Conservation (phyloP, 352 stramenopile genomes). For the Pythium oligandrum region DNA sequence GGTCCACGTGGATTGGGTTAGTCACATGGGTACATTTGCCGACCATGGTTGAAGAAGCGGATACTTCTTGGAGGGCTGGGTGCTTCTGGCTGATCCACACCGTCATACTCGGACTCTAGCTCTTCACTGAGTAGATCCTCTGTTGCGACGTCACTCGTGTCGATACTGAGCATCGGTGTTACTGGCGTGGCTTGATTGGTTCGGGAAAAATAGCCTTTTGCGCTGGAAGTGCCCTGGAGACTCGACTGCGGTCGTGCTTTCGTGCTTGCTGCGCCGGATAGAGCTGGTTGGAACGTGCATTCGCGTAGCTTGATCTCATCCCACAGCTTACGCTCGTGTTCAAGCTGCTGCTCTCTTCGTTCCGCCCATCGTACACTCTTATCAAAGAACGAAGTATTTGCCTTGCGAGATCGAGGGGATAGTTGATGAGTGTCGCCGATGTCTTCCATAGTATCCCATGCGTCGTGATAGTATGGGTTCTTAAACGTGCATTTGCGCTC, state of each 20-base stretch:
- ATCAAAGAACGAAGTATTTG: constrained; percentile 43
- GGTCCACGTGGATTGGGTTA: no score
- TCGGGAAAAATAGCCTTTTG: constrained; percentile 3
- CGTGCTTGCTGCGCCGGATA: not conserved
- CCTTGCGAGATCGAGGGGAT: not conserved
- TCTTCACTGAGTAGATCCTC: constrained; percentile 3
- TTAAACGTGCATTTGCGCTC: constrained; percentile 44
- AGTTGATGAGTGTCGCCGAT: not conserved
- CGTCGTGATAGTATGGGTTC: constrained; percentile 48
- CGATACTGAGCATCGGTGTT: constrained; percentile 12
- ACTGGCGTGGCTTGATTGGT: constrained; percentile 6
- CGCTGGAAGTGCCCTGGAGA: not conserved
- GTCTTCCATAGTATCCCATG: constrained; percentile 23
- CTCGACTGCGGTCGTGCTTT: not conserved
- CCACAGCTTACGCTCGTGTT: constrained; percentile 28
- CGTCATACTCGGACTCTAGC: not conserved
- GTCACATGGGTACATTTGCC: no score
- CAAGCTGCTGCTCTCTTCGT: constrained; percentile 29
- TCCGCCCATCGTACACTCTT: constrained; percentile 38
- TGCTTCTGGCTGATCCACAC: not conserved
- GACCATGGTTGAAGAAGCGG: no score
- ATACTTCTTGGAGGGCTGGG: no score
- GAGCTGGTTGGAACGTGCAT: constrained; percentile 51
- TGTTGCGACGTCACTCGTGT: constrained; percentile 7
- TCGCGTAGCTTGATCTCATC: constrained; percentile 36